phyloP scores from a whole-genome alignment of 2,329 filamentous ascomycete species.

The Xylariales sp. region DNA sequence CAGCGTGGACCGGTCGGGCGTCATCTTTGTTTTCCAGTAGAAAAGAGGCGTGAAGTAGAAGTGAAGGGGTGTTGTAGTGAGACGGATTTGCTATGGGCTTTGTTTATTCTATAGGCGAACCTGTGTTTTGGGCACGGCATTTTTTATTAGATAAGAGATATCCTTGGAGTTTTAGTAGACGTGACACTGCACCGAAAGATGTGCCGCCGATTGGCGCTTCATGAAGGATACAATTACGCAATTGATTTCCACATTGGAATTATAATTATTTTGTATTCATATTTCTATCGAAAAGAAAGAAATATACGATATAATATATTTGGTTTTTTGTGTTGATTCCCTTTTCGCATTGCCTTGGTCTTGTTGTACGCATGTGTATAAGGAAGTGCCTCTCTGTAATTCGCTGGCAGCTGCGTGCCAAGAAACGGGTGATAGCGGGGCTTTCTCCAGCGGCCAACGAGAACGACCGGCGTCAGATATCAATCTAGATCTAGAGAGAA shows the following conservation, averaged over 20 bases:
- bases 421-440: constrained; percentile 15
- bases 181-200: background rate
- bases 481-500: too few species aligned
- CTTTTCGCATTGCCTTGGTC: too few species aligned
- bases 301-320: background rate
- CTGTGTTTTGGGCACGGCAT: background rate
- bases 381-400: background rate
- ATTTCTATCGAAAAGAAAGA: background rate
- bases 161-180: constrained; percentile 30
- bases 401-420: background rate
- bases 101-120: background rate
- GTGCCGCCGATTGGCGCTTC: constrained; percentile 3
- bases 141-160: constrained; percentile 28
- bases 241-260: background rate
- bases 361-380: too few species aligned
- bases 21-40: constrained; percentile 80
- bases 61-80: background rate
- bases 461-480: background rate
- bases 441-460: background rate
- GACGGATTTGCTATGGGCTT: background rate
- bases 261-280: too few species aligned
- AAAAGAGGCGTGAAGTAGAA: constrained; percentile 20
- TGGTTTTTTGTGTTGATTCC: background rate
- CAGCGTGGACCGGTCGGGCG: constrained; percentile 87
- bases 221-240: background rate